Base-by-base conservation (phyloP, 2,329 filamentous ascomycete genomes). In the Cladosporium phlei region DNA sequence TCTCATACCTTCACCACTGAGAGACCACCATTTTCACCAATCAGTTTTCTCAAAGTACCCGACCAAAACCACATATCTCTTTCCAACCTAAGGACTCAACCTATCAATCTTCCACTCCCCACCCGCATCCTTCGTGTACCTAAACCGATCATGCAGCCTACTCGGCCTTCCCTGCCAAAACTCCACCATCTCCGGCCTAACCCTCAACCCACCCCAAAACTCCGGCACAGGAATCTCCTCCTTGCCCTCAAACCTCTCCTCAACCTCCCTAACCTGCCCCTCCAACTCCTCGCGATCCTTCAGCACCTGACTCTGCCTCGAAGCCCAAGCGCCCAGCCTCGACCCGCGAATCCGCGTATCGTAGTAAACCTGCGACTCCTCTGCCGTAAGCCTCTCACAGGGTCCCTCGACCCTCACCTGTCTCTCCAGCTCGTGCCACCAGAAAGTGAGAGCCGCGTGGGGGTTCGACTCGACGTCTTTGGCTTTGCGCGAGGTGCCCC, bases 101-200 rank as follows among this genome's bases (percentile, higher is more conserved):
- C 87, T 80, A 58, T 88, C 76, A 56, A 93, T 69, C 60, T 46
- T 68, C 68, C 55, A 62, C 65, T 65, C 14, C 57, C 66, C 9
- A 57, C 66, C 43, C 38, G 56, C 55, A 39, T 79, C 75, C 64
- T 78, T 82, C 47, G 81, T 80, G 69, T 96, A 97, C 52, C 83
- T 78, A 65, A 98, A 97, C 19, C 93, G 84, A 74, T 98, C 93
- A 69, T 98, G 93, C 66, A 98, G 70, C 50, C 93, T 77, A 69
- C 85, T 95, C 63, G 88, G 79, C 59, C 93, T 79, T 2, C 93
- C 93, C 74, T 96, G 90, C 80, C 93, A 98, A 66, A 98, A 98
- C 76, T 98, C 93, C 38, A 98, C 77, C 58, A 81, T 79, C 61
- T 89, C 85, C 0, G 93, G 91, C 53, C 90, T 76, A 50, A 98